Percentiles rank a stretch among this genome's conserved stretches.
phyloP scores from a whole-genome alignment of 345 rosid genomes.

The Triadica sebifera region DNA sequence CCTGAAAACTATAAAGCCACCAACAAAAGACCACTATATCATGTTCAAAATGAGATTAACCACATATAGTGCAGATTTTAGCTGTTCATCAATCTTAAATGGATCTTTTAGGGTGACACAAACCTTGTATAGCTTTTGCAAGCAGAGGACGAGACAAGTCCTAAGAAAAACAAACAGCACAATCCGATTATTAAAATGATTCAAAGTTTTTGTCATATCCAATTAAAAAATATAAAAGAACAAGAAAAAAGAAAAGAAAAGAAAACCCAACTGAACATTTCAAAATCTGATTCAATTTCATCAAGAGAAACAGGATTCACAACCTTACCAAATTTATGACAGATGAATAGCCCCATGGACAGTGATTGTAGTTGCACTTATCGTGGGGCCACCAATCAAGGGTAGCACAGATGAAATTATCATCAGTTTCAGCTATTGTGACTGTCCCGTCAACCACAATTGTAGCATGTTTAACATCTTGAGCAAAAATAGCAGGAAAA shows the following conservation, averaged over 20 bases:
- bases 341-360: slow-evolving; percentile 92
- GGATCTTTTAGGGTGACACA: slow-evolving; percentile 9
- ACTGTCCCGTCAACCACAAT: slow-evolving; percentile 54
- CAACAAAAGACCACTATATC: background rate
- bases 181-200: slow-evolving; percentile 4
- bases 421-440: slow-evolving; percentile 59
- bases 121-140: slow-evolving; percentile 78
- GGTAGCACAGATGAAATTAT: slow-evolving; percentile 84
- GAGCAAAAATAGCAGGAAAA: slow-evolving; percentile 46
- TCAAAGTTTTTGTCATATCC: background rate
- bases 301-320: background rate
- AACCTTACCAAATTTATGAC: slow-evolving; percentile 65
- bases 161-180: slow-evolving; percentile 41
- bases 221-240: slow-evolving; percentile 3
- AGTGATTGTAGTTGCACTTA: slow-evolving; percentile 83
- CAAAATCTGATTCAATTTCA: slow-evolving; percentile 9
- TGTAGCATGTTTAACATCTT: slow-evolving; percentile 39
- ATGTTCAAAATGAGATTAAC: too few relatives aligned
- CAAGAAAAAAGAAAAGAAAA: slow-evolving; percentile 7
- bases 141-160: slow-evolving; percentile 77
- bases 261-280: background rate
- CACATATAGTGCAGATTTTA: background rate
- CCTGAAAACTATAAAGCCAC: slow-evolving; percentile 55
- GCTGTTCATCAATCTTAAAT: slow-evolving; percentile 9
- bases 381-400: slow-evolving; percentile 99